Conservation (phyloP, 176 grass and related monocot species). For the Lolium perenne region DNA sequence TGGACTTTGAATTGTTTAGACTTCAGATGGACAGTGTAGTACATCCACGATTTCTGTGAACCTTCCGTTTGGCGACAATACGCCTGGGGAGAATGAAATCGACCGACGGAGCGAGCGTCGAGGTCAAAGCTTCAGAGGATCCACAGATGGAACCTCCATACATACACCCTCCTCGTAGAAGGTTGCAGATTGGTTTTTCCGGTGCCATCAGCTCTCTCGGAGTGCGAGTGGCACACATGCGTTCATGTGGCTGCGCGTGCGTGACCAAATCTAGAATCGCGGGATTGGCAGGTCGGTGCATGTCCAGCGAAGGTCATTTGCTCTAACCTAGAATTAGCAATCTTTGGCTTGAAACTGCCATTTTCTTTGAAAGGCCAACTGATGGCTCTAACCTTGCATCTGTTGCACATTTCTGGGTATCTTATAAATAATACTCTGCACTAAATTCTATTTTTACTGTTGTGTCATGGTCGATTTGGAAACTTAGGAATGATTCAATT, state of each 20-base stretch:
- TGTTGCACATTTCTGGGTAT: neutral
- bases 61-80: neutral
- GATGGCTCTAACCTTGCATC: neutral
- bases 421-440: too few relatives aligned
- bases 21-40: neutral
- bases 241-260: conserved; percentile 38
- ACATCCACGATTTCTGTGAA: neutral
- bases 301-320: neutral
- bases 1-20: conserved; percentile 45
- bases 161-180: neutral
- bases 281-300: neutral
- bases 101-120: neutral
- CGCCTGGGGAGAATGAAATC: conserved; percentile 34
- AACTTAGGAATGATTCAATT: too few relatives aligned
- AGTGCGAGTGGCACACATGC: conserved; percentile 6
- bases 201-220: neutral
- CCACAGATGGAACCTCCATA: neutral
- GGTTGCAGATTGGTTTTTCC: neutral
- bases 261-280: conserved; percentile 23
- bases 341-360: neutral
- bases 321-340: neutral
- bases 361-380: neutral
- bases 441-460: too few relatives aligned
- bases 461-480: too few relatives aligned
- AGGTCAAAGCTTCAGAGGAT: conserved; percentile 7